phyloP scores from a whole-genome alignment of 371 early-diverging fungal species.

The Phascolomyces articulosus region DNA sequence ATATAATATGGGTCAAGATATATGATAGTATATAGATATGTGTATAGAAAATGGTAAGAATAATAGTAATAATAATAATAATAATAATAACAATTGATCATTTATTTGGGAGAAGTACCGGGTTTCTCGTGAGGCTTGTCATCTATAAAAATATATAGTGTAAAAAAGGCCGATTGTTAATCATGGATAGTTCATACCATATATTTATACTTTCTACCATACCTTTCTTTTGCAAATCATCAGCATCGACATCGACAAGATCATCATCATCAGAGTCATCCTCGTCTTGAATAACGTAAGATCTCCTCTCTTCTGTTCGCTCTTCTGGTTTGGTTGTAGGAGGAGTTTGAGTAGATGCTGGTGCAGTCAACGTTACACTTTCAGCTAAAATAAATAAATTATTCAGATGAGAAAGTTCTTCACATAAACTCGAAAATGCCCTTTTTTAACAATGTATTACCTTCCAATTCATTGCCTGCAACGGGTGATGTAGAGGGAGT shows the following conservation, averaged over 20 bases:
- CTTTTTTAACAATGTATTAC: not conserved
- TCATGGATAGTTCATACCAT: too few relatives aligned
- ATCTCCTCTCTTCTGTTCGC: constrained; percentile 18
- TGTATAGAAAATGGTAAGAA: too few relatives aligned
- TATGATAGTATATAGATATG: not conserved
- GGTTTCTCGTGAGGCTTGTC: not conserved
- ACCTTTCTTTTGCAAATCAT: constrained; percentile 10
- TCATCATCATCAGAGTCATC: constrained; percentile 31
- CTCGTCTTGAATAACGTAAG: constrained; percentile 31
- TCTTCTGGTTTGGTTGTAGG: constrained; percentile 18
- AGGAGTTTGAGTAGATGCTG: constrained; percentile 12
- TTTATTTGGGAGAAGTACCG: not conserved
- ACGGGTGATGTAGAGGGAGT: not conserved
- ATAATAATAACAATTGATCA: too few relatives aligned
- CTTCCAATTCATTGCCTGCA: constrained; percentile 4
- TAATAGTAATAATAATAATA: too few relatives aligned
- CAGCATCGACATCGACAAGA: constrained; percentile 30
- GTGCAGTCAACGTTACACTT: constrained; percentile 15
- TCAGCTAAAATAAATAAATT: not conserved
- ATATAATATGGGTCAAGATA: too few relatives aligned
- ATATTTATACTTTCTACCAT: too few relatives aligned
- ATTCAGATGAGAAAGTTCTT: too few relatives aligned
- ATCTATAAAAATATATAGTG: not conserved
- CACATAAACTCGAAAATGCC: too few relatives aligned
- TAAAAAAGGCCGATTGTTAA: too few relatives aligned